phyloP scores from a whole-genome alignment of 495 filamentous ascomycete species.

The Hypoxylon cercidicola region DNA sequence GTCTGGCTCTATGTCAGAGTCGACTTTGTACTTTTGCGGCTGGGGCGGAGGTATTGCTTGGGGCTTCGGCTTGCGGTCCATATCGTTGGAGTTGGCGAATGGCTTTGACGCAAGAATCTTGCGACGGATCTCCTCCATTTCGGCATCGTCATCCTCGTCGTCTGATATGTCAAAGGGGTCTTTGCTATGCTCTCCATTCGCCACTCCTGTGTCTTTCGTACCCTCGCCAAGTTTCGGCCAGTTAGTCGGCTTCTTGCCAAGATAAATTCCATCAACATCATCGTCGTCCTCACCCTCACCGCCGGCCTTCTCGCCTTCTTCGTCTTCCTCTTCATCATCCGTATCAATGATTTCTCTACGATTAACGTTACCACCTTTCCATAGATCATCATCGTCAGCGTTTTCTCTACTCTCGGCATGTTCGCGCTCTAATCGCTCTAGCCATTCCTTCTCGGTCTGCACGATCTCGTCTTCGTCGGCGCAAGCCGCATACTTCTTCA shows the following conservation, averaged over 20 bases:
- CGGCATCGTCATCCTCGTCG: slow-evolving; percentile 81
- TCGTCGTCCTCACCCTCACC: slow-evolving; percentile 47
- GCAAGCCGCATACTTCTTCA: slow-evolving; percentile 88
- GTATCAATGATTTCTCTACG: slow-evolving; percentile 64
- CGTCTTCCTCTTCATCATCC: slow-evolving; percentile 65
- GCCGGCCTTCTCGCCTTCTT: slow-evolving; percentile 57
- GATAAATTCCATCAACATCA: slow-evolving; percentile 64
- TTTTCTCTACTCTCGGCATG: slow-evolving; percentile 81
- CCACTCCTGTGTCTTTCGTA: slow-evolving; percentile 49
- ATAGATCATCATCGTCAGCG: slow-evolving; percentile 73
- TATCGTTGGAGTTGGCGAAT: slow-evolving; percentile 73
- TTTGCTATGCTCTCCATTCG: slow-evolving; percentile 64
- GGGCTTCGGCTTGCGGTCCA: slow-evolving; percentile 61
- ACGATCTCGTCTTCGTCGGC: slow-evolving; percentile 88
- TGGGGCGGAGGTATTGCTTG: slow-evolving; percentile 68
- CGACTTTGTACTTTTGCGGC: slow-evolving; percentile 58
- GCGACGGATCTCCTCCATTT: slow-evolving; percentile 90
- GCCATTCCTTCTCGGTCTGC: slow-evolving; percentile 83
- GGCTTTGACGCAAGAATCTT: slow-evolving; percentile 86
- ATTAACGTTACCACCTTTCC: slow-evolving; percentile 90
- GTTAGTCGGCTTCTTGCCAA: slow-evolving; percentile 62
- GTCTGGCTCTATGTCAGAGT: slow-evolving; percentile 78
- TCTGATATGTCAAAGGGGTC: slow-evolving; percentile 80
- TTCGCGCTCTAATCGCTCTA: slow-evolving; percentile 88
- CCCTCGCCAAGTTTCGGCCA: slow-evolving; percentile 46